Base-by-base conservation (phyloP, 106 monocot genomes). In the Allium cepa region DNA sequence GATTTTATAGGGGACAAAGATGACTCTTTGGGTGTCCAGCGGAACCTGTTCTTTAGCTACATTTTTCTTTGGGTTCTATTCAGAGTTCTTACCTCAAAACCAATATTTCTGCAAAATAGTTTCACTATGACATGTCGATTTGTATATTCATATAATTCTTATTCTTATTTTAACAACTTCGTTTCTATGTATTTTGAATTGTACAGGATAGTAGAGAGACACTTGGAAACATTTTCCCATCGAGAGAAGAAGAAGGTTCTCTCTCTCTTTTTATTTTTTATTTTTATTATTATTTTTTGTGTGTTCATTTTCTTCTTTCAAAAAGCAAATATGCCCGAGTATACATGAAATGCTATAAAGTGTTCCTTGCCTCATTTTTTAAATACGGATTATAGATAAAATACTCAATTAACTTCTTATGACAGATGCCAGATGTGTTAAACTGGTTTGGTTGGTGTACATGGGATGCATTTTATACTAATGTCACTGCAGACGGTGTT, bases 371-470 rank as follows among this genome's bases (percentile, higher is more conserved):
- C 18, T 15, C 11, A 14, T 3, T 69, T 56, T n/a, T 3, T 56
- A 26, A 4, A 8, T 46, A 10, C n/a, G 11, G 11, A 5, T 9
- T 3, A n/a, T 18, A 9, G 0, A 15, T 4, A 26, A n/a, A n/a
- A 53, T 49, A 28, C 13, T 65, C 9, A 17, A 67, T 67, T 63
- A 8, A 22, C 14, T 57, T 77, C 13, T 18, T 71, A 8, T 65
- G n/a, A 62, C 73, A 86, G 90, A 71, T 83, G 83, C 90, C 86
- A 18, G 80, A 78, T 49, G 73, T 87, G 76, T 26, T 90, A 49
- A 79, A 90, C 74, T 90, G 90, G 90, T 90, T 90, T 75, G 90
- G 90, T 18, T 90, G 90, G 90, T 90, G 90, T 64, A 90, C 90
- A 61, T 90, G 90, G 90, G 90, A 90, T 79, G 90, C 90, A 66